Evolutionary conservation across 768 basidiomycete species (phyloP).

Genomic region (Zangia roseola): DNA sequence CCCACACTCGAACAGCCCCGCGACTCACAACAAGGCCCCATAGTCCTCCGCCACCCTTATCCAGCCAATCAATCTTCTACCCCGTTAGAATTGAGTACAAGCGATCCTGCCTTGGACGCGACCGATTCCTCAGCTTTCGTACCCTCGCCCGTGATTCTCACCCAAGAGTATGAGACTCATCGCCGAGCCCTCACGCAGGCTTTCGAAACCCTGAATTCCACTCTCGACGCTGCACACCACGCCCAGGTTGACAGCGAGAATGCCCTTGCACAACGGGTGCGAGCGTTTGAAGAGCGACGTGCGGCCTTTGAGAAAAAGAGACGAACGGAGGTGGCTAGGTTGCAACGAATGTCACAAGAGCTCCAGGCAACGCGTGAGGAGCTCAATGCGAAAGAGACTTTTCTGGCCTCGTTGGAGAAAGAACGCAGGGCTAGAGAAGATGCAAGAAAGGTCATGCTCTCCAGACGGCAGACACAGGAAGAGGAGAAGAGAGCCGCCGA

Average conservation of each 20-base stretch:
- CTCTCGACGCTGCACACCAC: constrained; percentile 5
- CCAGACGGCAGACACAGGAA: constrained; percentile 26
- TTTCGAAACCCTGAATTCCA: constrained; percentile 9
- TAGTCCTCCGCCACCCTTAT: constrained; percentile 12
- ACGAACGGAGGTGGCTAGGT: constrained; percentile 14
- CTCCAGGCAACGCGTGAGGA: constrained; percentile 18
- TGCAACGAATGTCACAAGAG: constrained; percentile 21
- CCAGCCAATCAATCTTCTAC: constrained; percentile 1
- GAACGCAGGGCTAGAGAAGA: constrained; percentile 28
- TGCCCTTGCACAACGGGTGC: constrained; percentile 9
- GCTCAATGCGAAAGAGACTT: constrained; percentile 17
- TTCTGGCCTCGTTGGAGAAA: constrained; percentile 20
- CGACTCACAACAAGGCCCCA: background rate
- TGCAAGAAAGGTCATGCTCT: constrained; percentile 13
- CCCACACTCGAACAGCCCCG: background rate
- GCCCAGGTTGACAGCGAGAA: constrained; percentile 18
- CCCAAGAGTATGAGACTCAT: constrained; percentile 12
- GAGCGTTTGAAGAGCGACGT: constrained; percentile 18
- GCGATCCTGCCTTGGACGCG: background rate
- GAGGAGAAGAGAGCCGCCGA: constrained; percentile 22
- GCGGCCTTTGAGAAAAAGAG: constrained; percentile 22
- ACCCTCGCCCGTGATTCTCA: constrained; percentile 1
- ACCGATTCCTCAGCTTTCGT: background rate
- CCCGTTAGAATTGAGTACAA: background rate
- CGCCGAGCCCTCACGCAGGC: constrained; percentile 9